phyloP scores from a whole-genome alignment of 768 basidiomycete species.

The Podaxis carcinomalis region DNA sequence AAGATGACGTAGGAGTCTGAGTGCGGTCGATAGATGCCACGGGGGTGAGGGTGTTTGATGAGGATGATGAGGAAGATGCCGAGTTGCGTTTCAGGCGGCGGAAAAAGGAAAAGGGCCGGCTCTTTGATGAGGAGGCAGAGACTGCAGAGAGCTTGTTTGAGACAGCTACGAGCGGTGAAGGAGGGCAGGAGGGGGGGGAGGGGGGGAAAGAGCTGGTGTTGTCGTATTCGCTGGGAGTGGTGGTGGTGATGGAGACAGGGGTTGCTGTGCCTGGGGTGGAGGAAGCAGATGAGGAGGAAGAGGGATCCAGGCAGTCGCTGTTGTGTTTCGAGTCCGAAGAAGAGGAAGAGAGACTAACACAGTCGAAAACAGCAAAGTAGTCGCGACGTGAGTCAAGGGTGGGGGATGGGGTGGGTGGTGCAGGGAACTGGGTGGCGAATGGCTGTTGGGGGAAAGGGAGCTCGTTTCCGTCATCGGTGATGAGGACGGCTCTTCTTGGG shows the following conservation, averaged over 20 bases:
- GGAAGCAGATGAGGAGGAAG: constrained; percentile 17
- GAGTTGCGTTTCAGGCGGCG: constrained; percentile 25
- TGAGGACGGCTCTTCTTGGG: constrained; percentile 49
- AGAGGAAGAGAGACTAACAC: constrained; percentile 19
- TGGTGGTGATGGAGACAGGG: constrained; percentile 15
- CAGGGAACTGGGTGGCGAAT: constrained; percentile 21
- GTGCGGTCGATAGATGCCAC: constrained; percentile 31
- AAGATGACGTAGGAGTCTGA: constrained; percentile 11
- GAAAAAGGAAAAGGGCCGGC: constrained; percentile 20
- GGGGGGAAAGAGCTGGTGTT: constrained; percentile 9
- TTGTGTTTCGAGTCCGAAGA: constrained; percentile 21
- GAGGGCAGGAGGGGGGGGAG: constrained; percentile 5
- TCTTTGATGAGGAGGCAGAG: constrained; percentile 17
- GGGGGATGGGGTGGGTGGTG: constrained; percentile 16
- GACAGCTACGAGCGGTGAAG: constrained; percentile 1
- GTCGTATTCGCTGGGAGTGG: constrained; percentile 22
- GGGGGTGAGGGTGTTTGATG: constrained; percentile 32
- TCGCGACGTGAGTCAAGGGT: constrained; percentile 9
- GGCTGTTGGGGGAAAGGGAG: constrained; percentile 24
- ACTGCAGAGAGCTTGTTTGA: constrained; percentile 6
- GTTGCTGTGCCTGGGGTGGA: constrained; percentile 16
- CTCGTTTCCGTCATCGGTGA: constrained; percentile 38
- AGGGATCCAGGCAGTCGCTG: constrained; percentile 22
- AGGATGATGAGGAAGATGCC: constrained; percentile 24
- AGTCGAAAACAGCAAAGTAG: constrained; percentile 8